Conservation (phyloP, 495 filamentous ascomycete species). For the Pseudomonodictys pantanalensis region DNA sequence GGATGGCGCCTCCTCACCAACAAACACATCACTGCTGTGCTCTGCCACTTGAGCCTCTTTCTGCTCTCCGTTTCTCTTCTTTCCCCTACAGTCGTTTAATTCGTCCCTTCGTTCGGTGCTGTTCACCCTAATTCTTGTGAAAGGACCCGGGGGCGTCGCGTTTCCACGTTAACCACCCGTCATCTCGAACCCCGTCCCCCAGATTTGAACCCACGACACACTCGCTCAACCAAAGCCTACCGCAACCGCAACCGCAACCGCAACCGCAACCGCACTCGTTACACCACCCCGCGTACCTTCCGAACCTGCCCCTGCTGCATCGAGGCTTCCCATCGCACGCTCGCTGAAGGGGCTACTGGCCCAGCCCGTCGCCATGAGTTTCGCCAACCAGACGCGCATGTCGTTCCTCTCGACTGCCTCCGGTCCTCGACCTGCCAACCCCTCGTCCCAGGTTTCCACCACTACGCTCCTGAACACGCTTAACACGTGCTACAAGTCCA, state of each 20-base stretch:
- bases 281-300: not conserved
- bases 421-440: conserved; percentile 51
- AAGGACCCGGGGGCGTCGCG: not conserved
- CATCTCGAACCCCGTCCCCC: too few species aligned
- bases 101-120: conserved; percentile 18
- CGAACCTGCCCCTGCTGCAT: not conserved
- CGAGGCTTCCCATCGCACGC: not conserved
- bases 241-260: not conserved
- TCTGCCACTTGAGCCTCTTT: conserved; percentile 1
- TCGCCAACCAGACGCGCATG: conserved; percentile 58
- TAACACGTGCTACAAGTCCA: conserved; percentile 82
- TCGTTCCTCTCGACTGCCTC: conserved; percentile 83
- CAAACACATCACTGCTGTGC: conserved; percentile 16
- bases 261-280: conserved; percentile 1
- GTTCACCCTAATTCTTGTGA: not conserved
- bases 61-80: conserved; percentile 6
- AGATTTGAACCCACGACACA: not conserved
- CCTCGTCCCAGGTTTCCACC: conserved; percentile 77
- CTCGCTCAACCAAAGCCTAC: not conserved
- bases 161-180: not conserved
- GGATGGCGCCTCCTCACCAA: conserved; percentile 1
- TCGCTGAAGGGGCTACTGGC: conserved; percentile 18
- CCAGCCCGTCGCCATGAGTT: conserved; percentile 47
- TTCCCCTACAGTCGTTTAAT: conserved; percentile 30
- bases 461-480: conserved; percentile 88